Percentiles rank a stretch among this genome's conserved stretches.
phyloP scores from a whole-genome alignment of 2,329 filamentous ascomycete species.

The Diaporthe australafricana region DNA sequence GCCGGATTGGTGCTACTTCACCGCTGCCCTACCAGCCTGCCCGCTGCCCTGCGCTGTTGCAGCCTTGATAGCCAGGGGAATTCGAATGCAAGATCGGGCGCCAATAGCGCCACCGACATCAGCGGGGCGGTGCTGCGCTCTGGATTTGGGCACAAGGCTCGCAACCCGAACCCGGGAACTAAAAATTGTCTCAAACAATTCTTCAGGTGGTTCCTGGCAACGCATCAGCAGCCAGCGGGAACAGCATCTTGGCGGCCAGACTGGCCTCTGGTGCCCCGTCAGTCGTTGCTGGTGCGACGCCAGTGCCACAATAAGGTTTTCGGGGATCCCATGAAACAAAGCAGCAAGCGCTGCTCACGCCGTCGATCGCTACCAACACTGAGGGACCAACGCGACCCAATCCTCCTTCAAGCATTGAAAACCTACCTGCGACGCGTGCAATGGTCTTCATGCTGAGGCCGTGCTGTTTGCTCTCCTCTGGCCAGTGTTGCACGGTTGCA shows the following conservation, averaged over 20 bases:
- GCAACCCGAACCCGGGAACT: constrained; percentile 27
- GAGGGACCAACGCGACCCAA: constrained; percentile 18
- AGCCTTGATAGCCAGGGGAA: constrained; percentile 8
- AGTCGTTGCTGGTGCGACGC: constrained; percentile 24
- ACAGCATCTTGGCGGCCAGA: constrained; percentile 21
- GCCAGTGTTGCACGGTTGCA: constrained; percentile 3
- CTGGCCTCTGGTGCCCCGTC: constrained; percentile 14
- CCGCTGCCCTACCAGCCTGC: not conserved
- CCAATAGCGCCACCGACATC: constrained; percentile 34
- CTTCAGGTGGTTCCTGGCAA: constrained; percentile 16
- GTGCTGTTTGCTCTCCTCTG: not conserved
- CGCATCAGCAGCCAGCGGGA: not conserved
- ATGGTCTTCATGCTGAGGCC: constrained; percentile 4
- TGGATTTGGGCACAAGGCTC: not conserved
- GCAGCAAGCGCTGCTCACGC: constrained; percentile 1
- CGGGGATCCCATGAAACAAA: constrained; percentile 24
- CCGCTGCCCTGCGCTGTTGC: constrained; percentile 16
- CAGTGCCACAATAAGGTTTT: constrained; percentile 16
- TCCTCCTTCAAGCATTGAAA: constrained; percentile 11
- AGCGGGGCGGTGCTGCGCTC: not conserved
- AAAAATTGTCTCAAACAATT: constrained; percentile 7
- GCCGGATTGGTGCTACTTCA: constrained; percentile 9
- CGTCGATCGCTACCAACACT: constrained; percentile 14
- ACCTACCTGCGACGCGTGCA: constrained; percentile 1
- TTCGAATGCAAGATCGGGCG: constrained; percentile 3